These are phyloP conservation scores for Populus ilicifolia DNA, from an alignment of 345 rosid species.

Conservation along the genomic window DNA sequence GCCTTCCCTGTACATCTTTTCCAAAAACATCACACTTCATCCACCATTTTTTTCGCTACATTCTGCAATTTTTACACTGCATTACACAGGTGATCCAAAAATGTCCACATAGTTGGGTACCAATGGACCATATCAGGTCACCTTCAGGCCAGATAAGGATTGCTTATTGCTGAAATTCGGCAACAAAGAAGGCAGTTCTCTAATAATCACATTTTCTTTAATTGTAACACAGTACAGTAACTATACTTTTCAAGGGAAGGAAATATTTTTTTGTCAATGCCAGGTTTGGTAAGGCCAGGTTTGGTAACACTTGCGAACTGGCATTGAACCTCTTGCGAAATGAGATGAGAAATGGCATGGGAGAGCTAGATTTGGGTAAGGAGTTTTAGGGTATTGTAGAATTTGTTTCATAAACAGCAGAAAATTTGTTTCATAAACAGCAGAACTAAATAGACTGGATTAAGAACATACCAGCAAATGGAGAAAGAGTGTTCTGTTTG, in stretches of 20 bases:
- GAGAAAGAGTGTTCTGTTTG: conserved; percentile 95
- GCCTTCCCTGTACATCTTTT: neutral
- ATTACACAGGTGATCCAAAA: neutral
- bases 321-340: neutral
- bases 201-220: neutral
- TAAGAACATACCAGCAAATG: conserved; percentile 74
- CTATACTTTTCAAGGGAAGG: neutral
- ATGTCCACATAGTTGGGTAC: neutral
- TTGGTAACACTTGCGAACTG: neutral
- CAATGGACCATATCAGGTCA: neutral
- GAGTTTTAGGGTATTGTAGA: neutral
- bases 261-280: too few species aligned
- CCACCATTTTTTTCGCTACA: neutral
- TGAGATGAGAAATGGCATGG: neutral
- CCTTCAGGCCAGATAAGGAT: neutral
- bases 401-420: neutral
- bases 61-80: neutral
- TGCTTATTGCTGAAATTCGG: neutral
- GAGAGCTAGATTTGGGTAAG: neutral
- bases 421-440: conserved; percentile 1
- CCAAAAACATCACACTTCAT: neutral
- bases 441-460: neutral
- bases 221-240: neutral
- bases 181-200: neutral
- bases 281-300: neutral